phyloP scores from a whole-genome alignment of 1,284 basidiomycete species.

The Malassezia equina region DNA sequence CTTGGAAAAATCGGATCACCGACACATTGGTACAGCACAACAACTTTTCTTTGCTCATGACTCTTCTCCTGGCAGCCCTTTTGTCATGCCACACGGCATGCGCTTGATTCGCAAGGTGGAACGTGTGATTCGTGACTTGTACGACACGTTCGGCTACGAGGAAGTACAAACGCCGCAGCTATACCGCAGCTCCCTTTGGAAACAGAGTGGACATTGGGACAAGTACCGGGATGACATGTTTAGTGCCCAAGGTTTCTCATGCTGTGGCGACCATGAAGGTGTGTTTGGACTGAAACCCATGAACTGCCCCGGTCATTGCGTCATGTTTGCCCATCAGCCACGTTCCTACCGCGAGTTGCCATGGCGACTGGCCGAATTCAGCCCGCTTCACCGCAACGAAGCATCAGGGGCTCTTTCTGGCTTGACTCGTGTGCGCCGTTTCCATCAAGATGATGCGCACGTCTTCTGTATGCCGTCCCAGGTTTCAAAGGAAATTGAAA shows the following conservation, averaged over 20 bases:
- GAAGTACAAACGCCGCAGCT: slow-evolving; percentile 45
- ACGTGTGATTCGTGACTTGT: slow-evolving; percentile 43
- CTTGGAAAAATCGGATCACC: slow-evolving; percentile 27
- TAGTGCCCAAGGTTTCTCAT: slow-evolving; percentile 36
- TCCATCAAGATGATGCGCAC: slow-evolving; percentile 47
- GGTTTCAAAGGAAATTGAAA: slow-evolving; percentile 29
- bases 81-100: slow-evolving; percentile 45
- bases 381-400: slow-evolving; percentile 42
- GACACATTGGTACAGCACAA: slow-evolving; percentile 31
- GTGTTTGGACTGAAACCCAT: slow-evolving; percentile 44
- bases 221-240: slow-evolving; percentile 48
- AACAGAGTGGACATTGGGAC: slow-evolving; percentile 44
- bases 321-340: slow-evolving; percentile 35
- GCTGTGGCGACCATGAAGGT: slow-evolving; percentile 22
- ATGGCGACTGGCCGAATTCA: slow-evolving; percentile 40
- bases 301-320: slow-evolving; percentile 45
- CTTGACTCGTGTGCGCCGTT: slow-evolving; percentile 37
- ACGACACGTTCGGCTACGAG: slow-evolving; percentile 42
- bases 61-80: slow-evolving; percentile 43
- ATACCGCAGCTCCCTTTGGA: slow-evolving; percentile 39
- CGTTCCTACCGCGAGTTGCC: slow-evolving; percentile 41
- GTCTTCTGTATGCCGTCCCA: slow-evolving; percentile 41
- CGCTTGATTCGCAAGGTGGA: slow-evolving; percentile 36
- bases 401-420: slow-evolving; percentile 37
- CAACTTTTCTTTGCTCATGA: slow-evolving; percentile 43